Percentiles rank a stretch among this genome's conserved stretches.
Conservation (phyloP, 2,329 filamentous ascomycete genomes). For the Xylaria sp. region DNA sequence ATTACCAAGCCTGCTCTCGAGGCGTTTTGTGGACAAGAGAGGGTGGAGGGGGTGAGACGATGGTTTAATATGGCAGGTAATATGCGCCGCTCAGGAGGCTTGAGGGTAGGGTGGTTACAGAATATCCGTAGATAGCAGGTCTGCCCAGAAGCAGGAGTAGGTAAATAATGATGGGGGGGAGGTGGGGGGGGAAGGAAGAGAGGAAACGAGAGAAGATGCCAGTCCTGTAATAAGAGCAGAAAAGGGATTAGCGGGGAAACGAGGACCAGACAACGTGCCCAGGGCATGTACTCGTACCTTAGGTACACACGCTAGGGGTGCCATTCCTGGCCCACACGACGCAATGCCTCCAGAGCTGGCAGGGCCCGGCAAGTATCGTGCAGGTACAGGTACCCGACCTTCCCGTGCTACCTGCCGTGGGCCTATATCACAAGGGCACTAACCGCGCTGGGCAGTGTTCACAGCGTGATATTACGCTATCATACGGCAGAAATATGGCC, state of each 20-base stretch:
- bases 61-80: conserved; percentile 12
- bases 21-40: background rate
- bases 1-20: conserved; percentile 5
- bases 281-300: background rate
- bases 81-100: conserved; percentile 24
- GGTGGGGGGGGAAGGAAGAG: conserved; percentile 5
- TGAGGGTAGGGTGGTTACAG: conserved; percentile 3
- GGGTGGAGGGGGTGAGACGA: conserved; percentile 1
- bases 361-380: too few relatives aligned
- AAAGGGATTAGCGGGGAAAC: conserved; percentile 17
- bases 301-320: background rate
- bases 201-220: background rate
- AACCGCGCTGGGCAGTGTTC: background rate
- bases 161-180: conserved; percentile 10
- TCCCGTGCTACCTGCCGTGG: background rate
- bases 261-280: conserved; percentile 12
- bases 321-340: background rate
- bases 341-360: background rate
- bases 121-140: background rate
- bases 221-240: conserved; percentile 6
- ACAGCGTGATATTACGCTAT: background rate
- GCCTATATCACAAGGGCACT: background rate
- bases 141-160: conserved; percentile 4
- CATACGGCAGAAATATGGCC: too few relatives aligned
- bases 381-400: background rate